Conservation (phyloP, 1,284 basidiomycete species). For the Irpex lacteus region DNA sequence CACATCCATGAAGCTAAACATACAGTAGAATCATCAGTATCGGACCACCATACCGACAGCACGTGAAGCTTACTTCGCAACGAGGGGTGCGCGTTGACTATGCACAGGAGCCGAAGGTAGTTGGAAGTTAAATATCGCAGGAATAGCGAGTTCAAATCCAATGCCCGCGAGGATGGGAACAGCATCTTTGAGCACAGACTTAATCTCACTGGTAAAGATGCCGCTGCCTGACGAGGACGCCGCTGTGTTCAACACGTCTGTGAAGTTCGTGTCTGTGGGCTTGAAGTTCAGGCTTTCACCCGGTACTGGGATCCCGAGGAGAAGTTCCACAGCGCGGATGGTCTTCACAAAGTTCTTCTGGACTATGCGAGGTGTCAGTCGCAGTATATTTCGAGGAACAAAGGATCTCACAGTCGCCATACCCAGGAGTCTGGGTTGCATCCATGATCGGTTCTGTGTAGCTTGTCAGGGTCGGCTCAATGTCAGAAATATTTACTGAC, state of each 20-base stretch:
- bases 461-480: background rate
- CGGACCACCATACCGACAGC: no score
- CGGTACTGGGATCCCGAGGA: constrained; percentile 49
- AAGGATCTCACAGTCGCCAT: constrained; percentile 55
- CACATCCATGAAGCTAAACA: constrained; percentile 77
- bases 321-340: constrained; percentile 60
- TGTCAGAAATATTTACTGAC: background rate
- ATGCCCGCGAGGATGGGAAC: constrained; percentile 49
- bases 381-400: background rate
- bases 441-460: constrained; percentile 61
- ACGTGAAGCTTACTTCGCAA: constrained; percentile 57
- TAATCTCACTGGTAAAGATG: constrained; percentile 44
- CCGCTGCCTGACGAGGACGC: constrained; percentile 13
- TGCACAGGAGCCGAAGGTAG: constrained; percentile 12
- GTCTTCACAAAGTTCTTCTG: constrained; percentile 68
- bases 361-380: constrained; percentile 39
- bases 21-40: no score
- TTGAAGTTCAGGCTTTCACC: constrained; percentile 18
- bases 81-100: constrained; percentile 33
- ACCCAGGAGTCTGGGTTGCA: constrained; percentile 58
- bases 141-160: constrained; percentile 31
- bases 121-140: constrained; percentile 27
- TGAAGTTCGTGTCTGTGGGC: constrained; percentile 38
- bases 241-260: constrained; percentile 37
- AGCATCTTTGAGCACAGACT: constrained; percentile 42